phyloP scores from a whole-genome alignment of 768 basidiomycete genomes.

The Cubamyces sp. region DNA sequence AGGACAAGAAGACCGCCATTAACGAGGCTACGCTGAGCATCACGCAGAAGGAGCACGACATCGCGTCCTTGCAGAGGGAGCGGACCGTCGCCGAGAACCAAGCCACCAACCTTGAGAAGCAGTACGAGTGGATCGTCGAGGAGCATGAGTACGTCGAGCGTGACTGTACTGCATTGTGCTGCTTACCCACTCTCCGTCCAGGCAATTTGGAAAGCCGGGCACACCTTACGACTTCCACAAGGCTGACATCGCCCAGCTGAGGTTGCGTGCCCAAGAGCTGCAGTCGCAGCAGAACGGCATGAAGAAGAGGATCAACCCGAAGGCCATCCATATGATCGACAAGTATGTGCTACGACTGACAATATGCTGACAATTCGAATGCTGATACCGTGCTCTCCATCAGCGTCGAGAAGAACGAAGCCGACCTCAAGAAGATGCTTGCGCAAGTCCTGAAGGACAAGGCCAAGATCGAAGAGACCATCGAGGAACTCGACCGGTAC shows the following conservation, averaged over 20 bases:
- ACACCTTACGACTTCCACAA: slow-evolving; percentile 80
- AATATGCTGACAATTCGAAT: slow-evolving; percentile 1
- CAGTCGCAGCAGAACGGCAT: slow-evolving; percentile 79
- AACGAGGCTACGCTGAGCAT: slow-evolving; percentile 66
- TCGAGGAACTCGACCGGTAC: slow-evolving; percentile 89
- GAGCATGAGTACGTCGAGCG: slow-evolving; percentile 74
- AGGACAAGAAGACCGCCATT: slow-evolving; percentile 75
- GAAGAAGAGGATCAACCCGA: slow-evolving; percentile 96
- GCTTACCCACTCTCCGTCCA: slow-evolving; percentile 35
- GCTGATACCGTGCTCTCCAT: background rate
- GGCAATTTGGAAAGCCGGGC: slow-evolving; percentile 82
- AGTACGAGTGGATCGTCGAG: slow-evolving; percentile 85
- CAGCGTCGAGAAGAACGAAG: slow-evolving; percentile 94
- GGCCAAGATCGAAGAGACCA: slow-evolving; percentile 92
- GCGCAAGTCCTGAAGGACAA: slow-evolving; percentile 89
- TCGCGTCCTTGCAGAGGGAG: slow-evolving; percentile 67
- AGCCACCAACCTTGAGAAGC: slow-evolving; percentile 73
- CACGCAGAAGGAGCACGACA: slow-evolving; percentile 72
- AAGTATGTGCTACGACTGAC: slow-evolving; percentile 54
- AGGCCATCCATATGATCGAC: slow-evolving; percentile 96
- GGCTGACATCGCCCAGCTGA: slow-evolving; percentile 61
- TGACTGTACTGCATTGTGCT: background rate
- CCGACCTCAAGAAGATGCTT: slow-evolving; percentile 86
- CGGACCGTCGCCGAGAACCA: slow-evolving; percentile 52
- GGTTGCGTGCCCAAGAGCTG: slow-evolving; percentile 71